These are phyloP conservation scores for Phytopythium aichiense DNA, from an alignment of 352 stramenopile species.

Conservation along the genomic window DNA sequence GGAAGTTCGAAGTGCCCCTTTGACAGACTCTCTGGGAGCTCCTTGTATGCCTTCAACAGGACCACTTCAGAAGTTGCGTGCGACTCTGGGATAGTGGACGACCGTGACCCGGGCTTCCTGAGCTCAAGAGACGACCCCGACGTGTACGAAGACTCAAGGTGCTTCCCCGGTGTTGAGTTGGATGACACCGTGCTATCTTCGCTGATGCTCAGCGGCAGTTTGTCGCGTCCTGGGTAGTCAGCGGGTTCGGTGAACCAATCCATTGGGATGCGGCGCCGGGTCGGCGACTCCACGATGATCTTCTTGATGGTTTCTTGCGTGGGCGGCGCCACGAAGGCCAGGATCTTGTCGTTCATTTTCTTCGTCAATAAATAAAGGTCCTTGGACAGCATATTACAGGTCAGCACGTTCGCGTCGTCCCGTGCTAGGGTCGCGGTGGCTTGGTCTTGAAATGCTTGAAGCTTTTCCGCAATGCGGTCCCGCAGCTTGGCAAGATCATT, in stretches of 20 bases:
- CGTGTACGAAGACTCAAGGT: constrained; percentile 31
- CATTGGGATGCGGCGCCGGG: constrained; percentile 64
- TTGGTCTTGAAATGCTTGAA: constrained; percentile 32
- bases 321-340: constrained; percentile 53
- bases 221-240: constrained; percentile 1
- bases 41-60: constrained; percentile 46
- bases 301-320: constrained; percentile 78
- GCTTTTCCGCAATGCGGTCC: constrained; percentile 23
- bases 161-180: constrained; percentile 28
- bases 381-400: constrained; percentile 64
- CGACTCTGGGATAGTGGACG: constrained; percentile 28
- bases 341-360: constrained; percentile 47
- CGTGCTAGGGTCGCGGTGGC: constrained; percentile 23
- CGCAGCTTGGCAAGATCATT: constrained; percentile 59
- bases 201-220: constrained; percentile 19
- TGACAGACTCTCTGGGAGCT: constrained; percentile 37
- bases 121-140: constrained; percentile 42
- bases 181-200: constrained; percentile 35
- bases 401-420: constrained; percentile 46
- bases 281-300: constrained; percentile 55
- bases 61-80: constrained; percentile 34
- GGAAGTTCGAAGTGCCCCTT: constrained; percentile 76
- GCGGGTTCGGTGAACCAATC: constrained; percentile 70
- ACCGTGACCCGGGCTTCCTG: constrained; percentile 29
- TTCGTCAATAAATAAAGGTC: constrained; percentile 55